Conservation (phyloP, 495 filamentous ascomycete species). For the Lentithecium fluviatile region DNA sequence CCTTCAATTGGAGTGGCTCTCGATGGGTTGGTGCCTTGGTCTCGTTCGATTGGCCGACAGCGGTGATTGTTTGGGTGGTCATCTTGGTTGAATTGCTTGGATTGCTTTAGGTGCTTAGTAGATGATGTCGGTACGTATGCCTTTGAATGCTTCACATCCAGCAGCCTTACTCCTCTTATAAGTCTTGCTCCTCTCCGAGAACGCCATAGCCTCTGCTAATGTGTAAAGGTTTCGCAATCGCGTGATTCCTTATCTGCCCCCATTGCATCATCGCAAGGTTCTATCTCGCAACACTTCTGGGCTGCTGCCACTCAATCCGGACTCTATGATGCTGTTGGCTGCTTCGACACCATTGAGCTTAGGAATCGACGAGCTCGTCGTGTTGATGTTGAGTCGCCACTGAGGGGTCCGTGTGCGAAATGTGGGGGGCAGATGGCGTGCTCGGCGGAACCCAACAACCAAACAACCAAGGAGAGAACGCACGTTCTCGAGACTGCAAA, state of each 20-base stretch:
- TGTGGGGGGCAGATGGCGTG: constrained; percentile 22
- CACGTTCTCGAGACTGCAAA: too few species aligned
- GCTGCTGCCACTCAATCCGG: not conserved
- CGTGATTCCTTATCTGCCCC: not conserved
- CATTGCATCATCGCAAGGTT: constrained; percentile 16
- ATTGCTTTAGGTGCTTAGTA: too few species aligned
- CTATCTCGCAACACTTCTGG: not conserved
- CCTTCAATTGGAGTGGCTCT: constrained; percentile 52
- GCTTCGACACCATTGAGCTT: not conserved
- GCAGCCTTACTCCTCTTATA: too few species aligned
- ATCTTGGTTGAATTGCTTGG: constrained; percentile 3
- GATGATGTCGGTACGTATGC: too few species aligned
- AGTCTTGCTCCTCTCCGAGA: too few species aligned
- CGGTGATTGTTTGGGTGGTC: constrained; percentile 15
- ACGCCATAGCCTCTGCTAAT: too few species aligned
- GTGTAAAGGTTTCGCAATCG: too few species aligned
- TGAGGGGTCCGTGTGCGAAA: constrained; percentile 7
- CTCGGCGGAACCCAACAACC: constrained; percentile 5
- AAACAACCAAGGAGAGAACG: too few species aligned
- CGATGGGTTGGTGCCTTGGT: not conserved
- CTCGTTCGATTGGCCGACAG: not conserved
- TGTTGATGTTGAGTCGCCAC: not conserved
- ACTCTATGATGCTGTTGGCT: not conserved
- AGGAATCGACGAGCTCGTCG: not conserved
- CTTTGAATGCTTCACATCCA: too few species aligned